phyloP scores from a whole-genome alignment of 352 stramenopile species.

The Pythium scleroteichum region DNA sequence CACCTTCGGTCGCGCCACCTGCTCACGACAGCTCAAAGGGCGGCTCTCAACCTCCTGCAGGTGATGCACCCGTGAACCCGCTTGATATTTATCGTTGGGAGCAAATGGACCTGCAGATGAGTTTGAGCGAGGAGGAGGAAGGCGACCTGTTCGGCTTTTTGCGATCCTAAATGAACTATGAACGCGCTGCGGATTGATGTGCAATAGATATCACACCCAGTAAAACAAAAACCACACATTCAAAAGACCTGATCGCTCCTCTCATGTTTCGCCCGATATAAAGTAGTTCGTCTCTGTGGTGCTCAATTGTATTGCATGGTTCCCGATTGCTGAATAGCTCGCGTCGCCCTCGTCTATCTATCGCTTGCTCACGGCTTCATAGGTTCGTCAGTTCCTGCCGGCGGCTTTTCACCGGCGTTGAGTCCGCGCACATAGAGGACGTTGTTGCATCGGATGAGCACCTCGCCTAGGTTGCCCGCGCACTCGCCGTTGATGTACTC shows the following conservation, averaged over 20 bases:
- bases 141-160: conserved; percentile 85
- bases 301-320: not conserved
- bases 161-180: conserved; percentile 49
- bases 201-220: conserved; percentile 11
- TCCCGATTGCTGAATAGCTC: not conserved
- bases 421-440: conserved; percentile 96
- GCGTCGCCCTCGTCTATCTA: conserved; percentile 29
- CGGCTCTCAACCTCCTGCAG: not conserved
- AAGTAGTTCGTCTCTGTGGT: conserved; percentile 9
- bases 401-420: conserved; percentile 71
- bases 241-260: not conserved
- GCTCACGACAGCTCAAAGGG: not conserved
- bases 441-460: conserved; percentile 99
- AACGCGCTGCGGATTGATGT: conserved; percentile 17
- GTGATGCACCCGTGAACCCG: conserved; percentile 20
- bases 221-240: no score
- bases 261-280: not conserved
- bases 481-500: conserved; percentile 98
- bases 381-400: conserved; percentile 33
- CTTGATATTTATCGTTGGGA: conserved; percentile 81
- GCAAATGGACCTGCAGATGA: conserved; percentile 80
- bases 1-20: not conserved
- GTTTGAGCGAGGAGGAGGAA: conserved; percentile 68
- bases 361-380: conserved; percentile 38
- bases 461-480: conserved; percentile 96